Conservation (phyloP, 768 basidiomycete species). For the Xerocomus brunneocitrinus region DNA sequence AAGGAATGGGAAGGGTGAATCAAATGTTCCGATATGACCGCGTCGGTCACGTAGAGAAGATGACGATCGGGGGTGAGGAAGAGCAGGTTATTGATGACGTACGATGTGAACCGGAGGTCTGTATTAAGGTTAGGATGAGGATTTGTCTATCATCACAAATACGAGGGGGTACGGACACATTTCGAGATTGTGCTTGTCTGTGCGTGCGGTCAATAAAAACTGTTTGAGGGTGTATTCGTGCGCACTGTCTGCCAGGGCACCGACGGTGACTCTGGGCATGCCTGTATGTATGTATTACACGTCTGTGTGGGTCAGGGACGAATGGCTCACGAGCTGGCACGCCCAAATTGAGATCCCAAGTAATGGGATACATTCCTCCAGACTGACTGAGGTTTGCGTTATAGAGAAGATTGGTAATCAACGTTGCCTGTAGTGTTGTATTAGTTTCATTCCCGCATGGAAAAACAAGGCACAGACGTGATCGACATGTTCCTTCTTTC, state of each 20-base stretch:
- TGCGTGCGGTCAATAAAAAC: slow-evolving; percentile 60
- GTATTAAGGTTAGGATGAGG: neutral
- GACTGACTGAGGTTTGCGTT: slow-evolving; percentile 40
- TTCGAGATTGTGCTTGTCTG: slow-evolving; percentile 55
- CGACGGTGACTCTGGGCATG: slow-evolving; percentile 49
- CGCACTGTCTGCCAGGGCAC: slow-evolving; percentile 62
- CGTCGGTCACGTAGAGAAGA: slow-evolving; percentile 59
- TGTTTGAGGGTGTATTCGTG: slow-evolving; percentile 78
- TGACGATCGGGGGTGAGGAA: slow-evolving; percentile 13
- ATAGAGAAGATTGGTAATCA: slow-evolving; percentile 44
- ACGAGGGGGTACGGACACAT: slow-evolving; percentile 71
- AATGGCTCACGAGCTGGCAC: slow-evolving; percentile 41
- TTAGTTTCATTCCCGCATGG: neutral
- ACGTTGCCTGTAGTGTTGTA: slow-evolving; percentile 37
- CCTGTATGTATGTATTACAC: neutral
- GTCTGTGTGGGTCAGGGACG: neutral
- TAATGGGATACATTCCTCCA: slow-evolving; percentile 60
- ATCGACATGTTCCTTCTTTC: slow-evolving; percentile 58
- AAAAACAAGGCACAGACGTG: slow-evolving; percentile 36
- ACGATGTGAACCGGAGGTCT: slow-evolving; percentile 60
- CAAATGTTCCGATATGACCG: slow-evolving; percentile 17
- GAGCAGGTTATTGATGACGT: slow-evolving; percentile 40
- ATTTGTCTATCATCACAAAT: neutral
- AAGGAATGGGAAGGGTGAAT: slow-evolving; percentile 44
- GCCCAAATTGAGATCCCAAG: slow-evolving; percentile 49